Base-by-base conservation (phyloP, 148 eudicot species). In the Rheum nobile region DNA sequence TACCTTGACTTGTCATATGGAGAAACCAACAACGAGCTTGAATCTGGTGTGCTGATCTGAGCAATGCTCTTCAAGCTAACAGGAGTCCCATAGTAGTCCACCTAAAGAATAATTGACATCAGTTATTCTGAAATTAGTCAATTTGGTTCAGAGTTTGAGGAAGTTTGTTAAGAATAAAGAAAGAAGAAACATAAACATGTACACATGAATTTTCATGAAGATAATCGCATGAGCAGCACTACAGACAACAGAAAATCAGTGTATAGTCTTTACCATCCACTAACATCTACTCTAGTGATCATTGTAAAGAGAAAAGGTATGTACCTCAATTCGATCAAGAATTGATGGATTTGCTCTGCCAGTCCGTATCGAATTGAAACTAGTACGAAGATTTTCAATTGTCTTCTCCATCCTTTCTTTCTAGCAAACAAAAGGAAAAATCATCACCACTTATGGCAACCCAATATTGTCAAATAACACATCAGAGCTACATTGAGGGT, bases 1-100 rank as follows among this genome's bases (percentile, higher is more conserved):
- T 85, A 94, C 98, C 97, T 92, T 83, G 99, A 95, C 87, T 92
- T 95, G 77, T 95, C 99, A 79, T 79, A 95, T 55, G 99, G 99
- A 10, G 90, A 83, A 73, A 95, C 85, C 85, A 95, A 71, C 67
- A 95, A 77, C 74, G 99, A 90, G 73, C 89, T 86, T 44, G 97
- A 80, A 85, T 92, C 97, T 71, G 99, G 90, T 48, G 97, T 83
- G 80, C 88, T 92, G 75, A 95, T 87, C 80, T 92, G 97, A 71
- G 99, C 99, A 81, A 95, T 90, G 84, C 91, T 92, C 85, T 92
- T 92, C 83, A 95, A 82, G 80, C 75, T 84, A 68, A 90, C 92
- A 67, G 99, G 99, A 73, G 94, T 78, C 67, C 99, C 99, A 75
- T 95, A 95, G 79, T 95, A 95, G 74, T 95, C 99, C 72, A 95